Evolutionary conservation across 2,329 filamentous ascomycete genomes (phyloP), one percentile per base, ranked within the genome.

Genomic region (Trichoderma atroviride): DNA sequence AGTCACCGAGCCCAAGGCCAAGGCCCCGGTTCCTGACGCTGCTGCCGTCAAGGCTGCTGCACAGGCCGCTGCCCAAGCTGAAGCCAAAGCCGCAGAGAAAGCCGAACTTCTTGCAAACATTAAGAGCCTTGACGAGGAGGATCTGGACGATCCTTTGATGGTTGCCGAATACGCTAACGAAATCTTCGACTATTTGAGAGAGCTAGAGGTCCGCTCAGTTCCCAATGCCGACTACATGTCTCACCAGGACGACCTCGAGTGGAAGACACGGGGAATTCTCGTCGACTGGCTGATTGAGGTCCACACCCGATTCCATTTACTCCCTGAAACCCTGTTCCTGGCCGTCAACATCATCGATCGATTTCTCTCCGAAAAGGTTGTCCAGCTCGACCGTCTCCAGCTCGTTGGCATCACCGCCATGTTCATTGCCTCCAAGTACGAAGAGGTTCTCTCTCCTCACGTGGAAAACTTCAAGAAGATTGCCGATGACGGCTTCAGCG

Each of bases 341-440:
- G 91, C 94, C 57, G 93, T 97, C 86, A 99, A 98, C 87, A 94
- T 98, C 80, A 96, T 98, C 78, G 96, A 99, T 80, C 94, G 96
- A 71, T 99, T 98, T 85, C 88, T 99, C 58, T 97, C 95, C 0
- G 89, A 90, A 77, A 97, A 98, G 85, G 91, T 97, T 37, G 96
- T 99, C 57, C 93, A 97, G 82, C 89, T 99, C 58, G 95, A 98
- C 80, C 94, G 94, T 71, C 90, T 99, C 6, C 96, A 99, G 82
- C 88, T 99, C 10, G 96, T 99, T 70, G 96, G 96, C 77, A 94
- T 98, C 76, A 97, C 96, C 29, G 96, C 95, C 80, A 98, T 99
- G 96, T 98, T 98, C 84, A 97, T 98, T 77, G 96, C 96, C 14
- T 96, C 95, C 77, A 99, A 99, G 84, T 99, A 98, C 79, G 95